Conservation (phyloP, 1,284 basidiomycete species). For the Leccinum angustisporum region DNA sequence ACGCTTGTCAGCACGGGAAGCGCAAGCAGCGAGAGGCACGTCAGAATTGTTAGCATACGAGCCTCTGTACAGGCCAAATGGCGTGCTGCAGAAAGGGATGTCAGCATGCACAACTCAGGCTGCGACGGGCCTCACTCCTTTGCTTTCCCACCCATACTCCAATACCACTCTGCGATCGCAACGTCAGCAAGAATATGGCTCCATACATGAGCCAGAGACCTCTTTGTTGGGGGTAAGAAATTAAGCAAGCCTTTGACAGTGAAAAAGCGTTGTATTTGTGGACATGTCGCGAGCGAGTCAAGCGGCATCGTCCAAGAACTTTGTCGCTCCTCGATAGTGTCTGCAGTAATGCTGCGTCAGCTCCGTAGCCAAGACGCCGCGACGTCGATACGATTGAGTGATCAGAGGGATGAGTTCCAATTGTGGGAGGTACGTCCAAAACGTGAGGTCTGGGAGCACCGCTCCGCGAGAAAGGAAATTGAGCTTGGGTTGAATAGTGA, state of each 20-base stretch:
- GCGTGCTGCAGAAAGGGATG: conserved; percentile 47
- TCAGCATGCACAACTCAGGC: conserved; percentile 3
- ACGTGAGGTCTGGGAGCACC: neutral
- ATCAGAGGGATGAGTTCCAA: conserved; percentile 60
- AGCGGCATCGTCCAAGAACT: conserved; percentile 69
- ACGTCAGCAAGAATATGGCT: conserved; percentile 1
- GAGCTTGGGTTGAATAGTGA: conserved; percentile 11
- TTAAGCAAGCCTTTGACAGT: conserved; percentile 77
- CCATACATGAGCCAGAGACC: conserved; percentile 36
- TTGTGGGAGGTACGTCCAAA: conserved; percentile 35
- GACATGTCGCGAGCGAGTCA: conserved; percentile 71
- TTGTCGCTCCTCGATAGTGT: conserved; percentile 55
- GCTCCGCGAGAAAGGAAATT: conserved; percentile 9
- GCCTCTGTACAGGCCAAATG: conserved; percentile 77
- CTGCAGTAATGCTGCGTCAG: conserved; percentile 37
- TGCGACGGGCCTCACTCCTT: conserved; percentile 50
- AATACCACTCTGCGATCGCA: conserved; percentile 61
- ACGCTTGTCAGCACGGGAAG: conserved; percentile 62
- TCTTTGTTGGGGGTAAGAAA: conserved; percentile 72
- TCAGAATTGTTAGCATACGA: conserved; percentile 73
- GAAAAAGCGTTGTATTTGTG: conserved; percentile 69
- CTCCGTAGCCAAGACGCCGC: conserved; percentile 18
- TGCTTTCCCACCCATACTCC: conserved; percentile 63
- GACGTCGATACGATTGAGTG: conserved; percentile 72
- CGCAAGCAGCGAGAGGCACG: conserved; percentile 69